Evolutionary conservation across 768 basidiomycete genomes (phyloP), one percentile per base, ranked within the genome.

Genomic region (Pleurotus pulmonarius): DNA sequence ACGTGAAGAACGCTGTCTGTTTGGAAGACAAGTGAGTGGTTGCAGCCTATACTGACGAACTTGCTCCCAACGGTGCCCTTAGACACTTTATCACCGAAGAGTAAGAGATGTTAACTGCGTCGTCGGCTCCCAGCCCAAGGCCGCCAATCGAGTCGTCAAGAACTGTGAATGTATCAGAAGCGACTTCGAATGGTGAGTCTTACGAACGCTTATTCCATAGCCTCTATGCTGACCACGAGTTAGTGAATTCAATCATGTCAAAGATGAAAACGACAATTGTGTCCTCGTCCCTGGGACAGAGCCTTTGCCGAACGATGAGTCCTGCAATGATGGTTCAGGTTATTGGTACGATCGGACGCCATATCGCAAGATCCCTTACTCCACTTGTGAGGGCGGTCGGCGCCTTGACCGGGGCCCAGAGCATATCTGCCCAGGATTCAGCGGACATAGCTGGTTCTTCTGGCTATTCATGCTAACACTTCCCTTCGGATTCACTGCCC

Each of bases 321-420:
- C 81, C 4, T 94, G 91, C 64, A 74, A 71, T 18, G 70, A 70
- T 53, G 81, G 76, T 16, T 85, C 85, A 45, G 84, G 88, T 3
- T 92, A 79, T 68, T 99, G 97, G 97, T 98, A 94, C 67, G 94
- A 93, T 52, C 86, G 94, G 24, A 98, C 96, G 0, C 74, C 87
- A 4, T 96, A 96, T 67, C 90, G 94, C 49, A 87, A 92, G 70
- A 91, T 98, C 47, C 90, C 90, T 0, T 90, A 89, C 69, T 96
- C 95, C 37, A 83, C 77, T 18, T 99, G 97, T 67, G 83, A 86
- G 53, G 94, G 85, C 4, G 96, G 95, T 3, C 60, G 71, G 1
- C 80, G 90, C n/a, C 85, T 80, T 11, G 93, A 99, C 68, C 84
- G 77, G 39, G 97, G 97, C 4, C 63, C 65, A 5, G 60, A 60